phyloP scores from a whole-genome alignment of 2,329 filamentous ascomycete species.

The Fusarium oxysporum region DNA sequence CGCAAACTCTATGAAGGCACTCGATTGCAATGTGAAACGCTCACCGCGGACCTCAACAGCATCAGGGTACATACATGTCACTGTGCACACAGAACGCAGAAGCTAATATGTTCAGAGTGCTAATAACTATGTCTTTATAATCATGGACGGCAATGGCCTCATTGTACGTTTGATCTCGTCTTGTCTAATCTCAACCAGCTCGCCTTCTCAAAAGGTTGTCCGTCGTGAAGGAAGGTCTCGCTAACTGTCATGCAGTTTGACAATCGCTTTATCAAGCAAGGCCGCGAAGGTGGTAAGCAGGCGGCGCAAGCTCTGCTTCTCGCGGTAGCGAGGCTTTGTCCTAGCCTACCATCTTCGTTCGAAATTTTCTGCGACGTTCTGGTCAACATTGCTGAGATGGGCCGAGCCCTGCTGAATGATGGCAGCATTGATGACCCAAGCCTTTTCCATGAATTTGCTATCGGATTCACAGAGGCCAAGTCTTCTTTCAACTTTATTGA shows the following conservation, averaged over 20 bases:
- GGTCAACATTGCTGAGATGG: slow-evolving; percentile 65
- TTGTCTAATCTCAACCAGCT: background rate
- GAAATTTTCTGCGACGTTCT: slow-evolving; percentile 68
- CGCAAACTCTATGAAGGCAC: background rate
- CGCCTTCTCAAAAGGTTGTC: background rate
- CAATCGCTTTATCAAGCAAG: slow-evolving; percentile 64
- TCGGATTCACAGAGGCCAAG: slow-evolving; percentile 70
- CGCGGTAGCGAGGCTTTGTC: slow-evolving; percentile 59
- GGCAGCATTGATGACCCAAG: slow-evolving; percentile 57
- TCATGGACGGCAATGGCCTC: slow-evolving; percentile 73
- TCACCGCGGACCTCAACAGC: slow-evolving; percentile 45
- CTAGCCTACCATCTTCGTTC: slow-evolving; percentile 58
- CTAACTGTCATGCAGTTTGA: slow-evolving; percentile 62
- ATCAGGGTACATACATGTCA: slow-evolving; percentile 9
- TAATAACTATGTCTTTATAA: slow-evolving; percentile 69
- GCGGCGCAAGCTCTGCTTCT: slow-evolving; percentile 63
- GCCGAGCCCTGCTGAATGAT: slow-evolving; percentile 61
- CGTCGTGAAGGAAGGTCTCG: background rate
- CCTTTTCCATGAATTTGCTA: slow-evolving; percentile 67
- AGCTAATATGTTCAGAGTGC: slow-evolving; percentile 55
- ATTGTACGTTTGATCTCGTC: slow-evolving; percentile 56
- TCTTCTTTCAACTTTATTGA: slow-evolving; percentile 73
- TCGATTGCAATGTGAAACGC: background rate
- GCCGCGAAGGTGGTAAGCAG: slow-evolving; percentile 65
- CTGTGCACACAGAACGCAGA: slow-evolving; percentile 11